These are phyloP conservation scores for Paraleonurus japonicus DNA, from an alignment of 257 asterid genomes.

Conservation along the genomic window DNA sequence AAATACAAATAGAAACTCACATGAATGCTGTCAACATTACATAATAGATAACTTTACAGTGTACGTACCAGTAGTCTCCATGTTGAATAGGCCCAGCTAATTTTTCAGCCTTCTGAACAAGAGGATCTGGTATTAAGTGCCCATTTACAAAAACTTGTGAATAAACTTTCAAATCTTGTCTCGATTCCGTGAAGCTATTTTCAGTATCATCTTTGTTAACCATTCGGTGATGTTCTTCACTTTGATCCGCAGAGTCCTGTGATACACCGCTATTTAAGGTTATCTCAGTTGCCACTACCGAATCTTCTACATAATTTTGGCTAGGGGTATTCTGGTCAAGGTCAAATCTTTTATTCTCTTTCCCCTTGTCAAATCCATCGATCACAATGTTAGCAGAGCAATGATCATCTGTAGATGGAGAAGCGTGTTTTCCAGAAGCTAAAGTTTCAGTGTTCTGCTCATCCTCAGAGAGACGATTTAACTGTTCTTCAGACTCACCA, in stretches of 20 bases:
- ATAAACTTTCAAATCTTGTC: constrained; percentile 36
- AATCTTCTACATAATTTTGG: constrained; percentile 53
- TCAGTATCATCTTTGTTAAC: constrained; percentile 49
- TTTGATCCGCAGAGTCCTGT: constrained; percentile 50
- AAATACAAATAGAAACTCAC: neutral
- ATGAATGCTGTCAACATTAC: constrained; percentile 13
- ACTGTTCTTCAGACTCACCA: constrained; percentile 43
- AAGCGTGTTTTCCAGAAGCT: constrained; percentile 32
- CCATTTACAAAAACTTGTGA: constrained; percentile 70
- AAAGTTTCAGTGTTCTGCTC: constrained; percentile 41
- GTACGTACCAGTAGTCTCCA: constrained; percentile 83
- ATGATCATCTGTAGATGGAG: constrained; percentile 35
- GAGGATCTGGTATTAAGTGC: constrained; percentile 56
- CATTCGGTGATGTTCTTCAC: constrained; percentile 48
- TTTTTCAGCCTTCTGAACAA: constrained; percentile 79
- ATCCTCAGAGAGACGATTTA: constrained; percentile 44
- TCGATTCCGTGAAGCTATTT: constrained; percentile 46
- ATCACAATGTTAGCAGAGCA: constrained; percentile 33
- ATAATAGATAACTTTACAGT: constrained; percentile 8
- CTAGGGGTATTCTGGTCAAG: constrained; percentile 40
- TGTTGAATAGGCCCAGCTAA: constrained; percentile 85
- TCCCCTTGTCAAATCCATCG: constrained; percentile 34
- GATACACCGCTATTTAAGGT: constrained; percentile 50
- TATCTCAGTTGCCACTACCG: constrained; percentile 65
- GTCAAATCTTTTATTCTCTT: constrained; percentile 44